phyloP scores from a whole-genome alignment of 345 rosid genomes.

The Arabis alpina region DNA sequence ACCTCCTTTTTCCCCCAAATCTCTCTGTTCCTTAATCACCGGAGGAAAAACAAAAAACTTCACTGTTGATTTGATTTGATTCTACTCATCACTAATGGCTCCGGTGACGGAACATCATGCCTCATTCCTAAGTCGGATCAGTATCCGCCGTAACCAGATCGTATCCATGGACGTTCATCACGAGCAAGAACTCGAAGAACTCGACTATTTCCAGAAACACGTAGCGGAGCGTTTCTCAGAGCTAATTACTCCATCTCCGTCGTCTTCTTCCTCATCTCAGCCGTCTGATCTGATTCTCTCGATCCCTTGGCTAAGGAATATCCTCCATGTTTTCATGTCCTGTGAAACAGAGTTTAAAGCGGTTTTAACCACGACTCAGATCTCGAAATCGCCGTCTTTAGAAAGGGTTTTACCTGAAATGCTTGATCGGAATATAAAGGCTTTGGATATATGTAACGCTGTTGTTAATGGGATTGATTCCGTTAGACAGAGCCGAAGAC shows the following conservation, averaged over 20 bases:
- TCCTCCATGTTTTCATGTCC: slow-evolving; percentile 79
- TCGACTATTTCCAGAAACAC: slow-evolving; percentile 73
- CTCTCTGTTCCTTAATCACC: slow-evolving; percentile 31
- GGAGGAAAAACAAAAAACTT: background rate
- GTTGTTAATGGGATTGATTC: slow-evolving; percentile 70
- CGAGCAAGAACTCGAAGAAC: slow-evolving; percentile 84
- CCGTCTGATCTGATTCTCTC: slow-evolving; percentile 58
- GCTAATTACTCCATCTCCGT: slow-evolving; percentile 43
- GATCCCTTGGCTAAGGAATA: slow-evolving; percentile 73
- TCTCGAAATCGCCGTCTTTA: slow-evolving; percentile 75
- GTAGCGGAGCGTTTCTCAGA: slow-evolving; percentile 74
- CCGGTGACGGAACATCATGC: slow-evolving; percentile 70
- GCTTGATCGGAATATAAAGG: slow-evolving; percentile 77
- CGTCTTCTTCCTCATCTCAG: slow-evolving; percentile 11
- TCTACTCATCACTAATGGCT: slow-evolving; percentile 41
- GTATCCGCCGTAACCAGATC: slow-evolving; percentile 85
- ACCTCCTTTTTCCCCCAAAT: background rate
- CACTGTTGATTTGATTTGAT: background rate
- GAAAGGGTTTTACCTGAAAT: slow-evolving; percentile 73
- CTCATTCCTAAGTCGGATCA: slow-evolving; percentile 87
- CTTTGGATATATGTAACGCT: slow-evolving; percentile 80
- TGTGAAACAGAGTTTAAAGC: slow-evolving; percentile 95
- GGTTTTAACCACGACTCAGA: slow-evolving; percentile 56
- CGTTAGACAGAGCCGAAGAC: slow-evolving; percentile 60
- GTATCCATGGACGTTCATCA: slow-evolving; percentile 76